phyloP scores from a whole-genome alignment of 768 basidiomycete genomes.

The Hypsizygus marmoreus region DNA sequence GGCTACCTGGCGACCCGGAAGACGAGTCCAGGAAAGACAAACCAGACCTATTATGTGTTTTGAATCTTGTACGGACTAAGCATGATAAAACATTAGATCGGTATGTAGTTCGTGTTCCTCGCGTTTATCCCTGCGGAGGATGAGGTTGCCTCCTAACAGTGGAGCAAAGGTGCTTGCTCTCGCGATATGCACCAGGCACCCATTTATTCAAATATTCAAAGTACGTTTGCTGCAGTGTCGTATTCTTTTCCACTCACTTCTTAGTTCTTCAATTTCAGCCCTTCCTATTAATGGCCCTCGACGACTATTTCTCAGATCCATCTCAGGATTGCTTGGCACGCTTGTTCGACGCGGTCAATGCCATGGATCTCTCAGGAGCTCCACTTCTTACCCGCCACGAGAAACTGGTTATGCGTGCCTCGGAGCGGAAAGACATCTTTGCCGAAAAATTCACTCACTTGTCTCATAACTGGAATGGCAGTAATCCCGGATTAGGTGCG shows the following conservation, averaged over 20 bases:
- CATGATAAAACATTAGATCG: slow-evolving; percentile 81
- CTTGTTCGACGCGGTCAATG: slow-evolving; percentile 91
- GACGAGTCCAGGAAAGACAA: slow-evolving; percentile 26
- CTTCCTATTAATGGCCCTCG: slow-evolving; percentile 88
- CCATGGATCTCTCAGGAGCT: slow-evolving; percentile 81
- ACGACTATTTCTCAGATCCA: slow-evolving; percentile 90
- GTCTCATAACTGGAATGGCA: slow-evolving; percentile 24
- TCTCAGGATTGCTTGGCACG: slow-evolving; percentile 89
- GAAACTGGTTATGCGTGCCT: slow-evolving; percentile 85
- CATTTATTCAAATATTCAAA: slow-evolving; percentile 96
- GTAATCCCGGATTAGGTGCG: slow-evolving; percentile 21
- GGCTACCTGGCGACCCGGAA: slow-evolving; percentile 36
- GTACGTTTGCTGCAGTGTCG: slow-evolving; percentile 32
- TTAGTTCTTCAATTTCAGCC: slow-evolving; percentile 53
- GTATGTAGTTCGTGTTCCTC: slow-evolving; percentile 39
- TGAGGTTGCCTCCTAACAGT: slow-evolving; percentile 39
- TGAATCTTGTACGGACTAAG: slow-evolving; percentile 91
- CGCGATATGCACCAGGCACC: slow-evolving; percentile 90
- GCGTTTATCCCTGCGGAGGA: not conserved
- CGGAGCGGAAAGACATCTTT: slow-evolving; percentile 92
- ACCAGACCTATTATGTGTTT: slow-evolving; percentile 75
- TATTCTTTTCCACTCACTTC: not conserved
- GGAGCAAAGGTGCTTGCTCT: slow-evolving; percentile 94
- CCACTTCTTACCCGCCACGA: slow-evolving; percentile 81
- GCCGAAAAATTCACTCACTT: slow-evolving; percentile 71